Evolutionary conservation across 2,329 filamentous ascomycete species (phyloP), one percentile per base, ranked within the genome.

Genomic region (Amphichorda felina): DNA sequence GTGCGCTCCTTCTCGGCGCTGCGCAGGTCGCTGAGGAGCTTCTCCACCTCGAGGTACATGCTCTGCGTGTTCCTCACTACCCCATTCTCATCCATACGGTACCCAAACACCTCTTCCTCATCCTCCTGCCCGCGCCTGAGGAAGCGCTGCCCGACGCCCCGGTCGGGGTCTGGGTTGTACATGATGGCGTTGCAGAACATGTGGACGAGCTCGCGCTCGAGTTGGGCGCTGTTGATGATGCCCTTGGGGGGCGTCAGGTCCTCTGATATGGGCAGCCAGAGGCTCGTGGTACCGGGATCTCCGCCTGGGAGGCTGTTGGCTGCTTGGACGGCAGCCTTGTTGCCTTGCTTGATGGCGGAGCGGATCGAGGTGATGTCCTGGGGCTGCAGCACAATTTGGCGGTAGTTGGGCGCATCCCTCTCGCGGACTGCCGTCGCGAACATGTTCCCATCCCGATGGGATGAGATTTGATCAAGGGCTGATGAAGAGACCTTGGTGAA

Each of bases 151-250:
- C 80, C 80, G 8, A 81, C 75, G 0, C 82, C 81, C 18, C 79
- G 73, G 44, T 82, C 68, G 0, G 81, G 78, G 42, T 94, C 85
- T 0, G 83, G 79, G 48, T 96, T 96, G 65, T 94, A 98, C 91
- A 98, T 96, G 57, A 95, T 82, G 14, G 91, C 89, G 50, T 96
- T 96, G 45, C 87, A 86, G 55, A 96, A 94, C 84, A 96, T 95
- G 48, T 93, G 83, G 47, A 93, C 85, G 9, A 96, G 65, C 55
- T 96, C 89, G 45, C 87, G 85, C 57, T 96, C 89, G 13, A 96
- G 69, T 54, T 96, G 91, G 2, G 82, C 77, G 34, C 83, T 88
- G 56, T 96, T 96, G 56, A 96, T 84, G 47, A 96, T 94, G 15
- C 79, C 85, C 47, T 79, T 84, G 0, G 91, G 89, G 3, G 89